Percentiles rank a stretch among this genome's conserved stretches.
Evolutionary conservation across 208 protist genomes (phyloP).

Genomic region (Acanthamoeba lenticulata): DNA sequence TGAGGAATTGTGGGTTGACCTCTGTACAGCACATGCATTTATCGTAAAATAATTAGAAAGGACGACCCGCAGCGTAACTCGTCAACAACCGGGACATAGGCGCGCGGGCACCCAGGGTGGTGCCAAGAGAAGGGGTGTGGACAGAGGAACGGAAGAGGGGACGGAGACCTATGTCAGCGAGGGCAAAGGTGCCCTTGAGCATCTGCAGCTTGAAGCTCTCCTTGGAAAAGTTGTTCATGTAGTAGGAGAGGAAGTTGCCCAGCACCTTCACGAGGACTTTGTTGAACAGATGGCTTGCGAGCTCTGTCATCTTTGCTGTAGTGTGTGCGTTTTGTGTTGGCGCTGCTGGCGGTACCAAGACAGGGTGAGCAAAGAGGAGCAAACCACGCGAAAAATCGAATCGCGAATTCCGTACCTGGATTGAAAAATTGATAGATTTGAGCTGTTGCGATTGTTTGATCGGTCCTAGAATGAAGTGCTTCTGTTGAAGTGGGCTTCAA

Average conservation of each 20-base stretch:
- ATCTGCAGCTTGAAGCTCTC: slow-evolving; percentile 57
- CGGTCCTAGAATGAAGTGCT: no score
- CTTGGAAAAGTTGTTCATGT: slow-evolving; percentile 57
- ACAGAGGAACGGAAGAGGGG: background rate
- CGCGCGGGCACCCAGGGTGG: no score
- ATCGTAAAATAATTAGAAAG: background rate
- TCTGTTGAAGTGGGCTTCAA: no score
- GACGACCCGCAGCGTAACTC: no score
- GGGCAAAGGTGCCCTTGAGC: slow-evolving; percentile 27
- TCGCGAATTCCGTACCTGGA: no score
- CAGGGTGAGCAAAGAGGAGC: background rate
- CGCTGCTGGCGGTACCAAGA: background rate
- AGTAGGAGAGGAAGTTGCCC: slow-evolving; percentile 44
- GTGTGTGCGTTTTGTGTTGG: background rate
- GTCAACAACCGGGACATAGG: no score
- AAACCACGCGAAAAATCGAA: background rate
- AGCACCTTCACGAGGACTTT: slow-evolving; percentile 53
- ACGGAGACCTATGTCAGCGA: background rate
- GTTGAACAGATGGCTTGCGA: slow-evolving; percentile 23
- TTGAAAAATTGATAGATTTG: no score
- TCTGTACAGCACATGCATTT: background rate
- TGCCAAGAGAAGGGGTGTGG: background rate
- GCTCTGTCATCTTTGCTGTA: background rate
- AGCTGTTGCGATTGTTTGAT: no score
- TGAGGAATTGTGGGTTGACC: slow-evolving; percentile 42